Base-by-base conservation (phyloP, 192 early-diverging fungal species). In the Umbelopsis sp. region DNA sequence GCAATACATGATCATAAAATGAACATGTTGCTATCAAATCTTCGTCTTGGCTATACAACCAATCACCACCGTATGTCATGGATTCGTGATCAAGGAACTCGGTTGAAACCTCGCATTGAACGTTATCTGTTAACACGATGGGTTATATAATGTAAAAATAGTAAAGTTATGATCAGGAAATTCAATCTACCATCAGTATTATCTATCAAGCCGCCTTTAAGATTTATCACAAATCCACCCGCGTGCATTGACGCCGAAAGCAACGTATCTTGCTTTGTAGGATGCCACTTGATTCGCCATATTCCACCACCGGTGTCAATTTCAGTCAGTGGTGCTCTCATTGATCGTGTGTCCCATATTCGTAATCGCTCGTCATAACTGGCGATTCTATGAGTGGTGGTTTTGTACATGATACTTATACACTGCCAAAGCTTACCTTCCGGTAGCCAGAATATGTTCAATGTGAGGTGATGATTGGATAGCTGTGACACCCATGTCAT, bases 221-320 rank as follows among this genome's bases (percentile, higher is more conserved):
- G 77, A 26, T 91, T 76, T 2, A 95, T 76, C 9, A 97, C 85
- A 80, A 94, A 93, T 67, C 94, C 93, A 21, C 97, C 97, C 62
- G 88, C 89, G 77, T 98, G 92, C 97, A 99, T 99, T 29, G 88
- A 91, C 7, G 92, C 96, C 11, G 93, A 90, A 17, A 97, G 71
- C 34, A 99, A 74, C 20, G 70, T 59, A 34, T 83, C 75, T 1
- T 84, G 74, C 9, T 85, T 78, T 0, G 80, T 83, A 1, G 97
- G 97, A 73, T 98, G 95, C 95, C 96, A 99, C 82, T 94, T 93
- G 43, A 99, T 76, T 25, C 96, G 81, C 97, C 97, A 99, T 11
- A 97, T 93, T 11, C 97, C 97, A 7, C 97, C 95, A 5, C 96
- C 96, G 20, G 90, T 88, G 32, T 85, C 85, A 47, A 86, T 74